These are phyloP conservation scores for Solanum lycopersicoides DNA, from an alignment of 257 asterid genomes.

Conservation along the genomic window DNA sequence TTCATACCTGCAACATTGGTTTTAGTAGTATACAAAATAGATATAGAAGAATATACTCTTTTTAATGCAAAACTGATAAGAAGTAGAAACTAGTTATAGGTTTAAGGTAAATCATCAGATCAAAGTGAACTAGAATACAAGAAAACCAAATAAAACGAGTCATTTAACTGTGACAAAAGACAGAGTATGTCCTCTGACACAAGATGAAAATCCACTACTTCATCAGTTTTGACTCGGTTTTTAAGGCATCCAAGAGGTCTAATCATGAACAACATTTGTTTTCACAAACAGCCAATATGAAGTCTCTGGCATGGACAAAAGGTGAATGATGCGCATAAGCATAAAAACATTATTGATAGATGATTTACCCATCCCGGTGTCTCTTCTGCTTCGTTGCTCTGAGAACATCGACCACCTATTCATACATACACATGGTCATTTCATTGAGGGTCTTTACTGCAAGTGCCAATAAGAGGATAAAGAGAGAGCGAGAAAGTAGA, in stretches of 20 bases:
- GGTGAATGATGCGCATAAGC: background rate
- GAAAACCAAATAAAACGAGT: background rate
- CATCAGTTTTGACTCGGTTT: background rate
- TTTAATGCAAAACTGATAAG: background rate
- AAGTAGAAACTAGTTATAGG: background rate
- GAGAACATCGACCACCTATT: constrained; percentile 68
- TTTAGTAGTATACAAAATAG: background rate
- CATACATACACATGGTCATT: background rate
- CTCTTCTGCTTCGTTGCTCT: constrained; percentile 66
- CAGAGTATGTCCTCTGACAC: background rate
- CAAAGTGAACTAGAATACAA: background rate
- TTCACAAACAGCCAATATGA: background rate
- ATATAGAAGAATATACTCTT: constrained; percentile 6
- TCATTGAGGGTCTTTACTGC: background rate
- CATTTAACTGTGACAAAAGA: background rate
- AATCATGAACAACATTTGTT: background rate
- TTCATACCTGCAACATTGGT: constrained; percentile 49
- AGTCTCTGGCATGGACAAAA: background rate
- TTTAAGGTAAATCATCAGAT: background rate
- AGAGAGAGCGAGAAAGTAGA: background rate
- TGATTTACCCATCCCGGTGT: constrained; percentile 73
- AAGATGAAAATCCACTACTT: background rate
- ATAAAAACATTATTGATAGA: background rate
- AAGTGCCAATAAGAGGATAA: background rate
- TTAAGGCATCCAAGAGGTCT: background rate